These are phyloP conservation scores for Boletus eberwhitei DNA, from an alignment of 768 basidiomycete genomes.

Conservation along the genomic window DNA sequence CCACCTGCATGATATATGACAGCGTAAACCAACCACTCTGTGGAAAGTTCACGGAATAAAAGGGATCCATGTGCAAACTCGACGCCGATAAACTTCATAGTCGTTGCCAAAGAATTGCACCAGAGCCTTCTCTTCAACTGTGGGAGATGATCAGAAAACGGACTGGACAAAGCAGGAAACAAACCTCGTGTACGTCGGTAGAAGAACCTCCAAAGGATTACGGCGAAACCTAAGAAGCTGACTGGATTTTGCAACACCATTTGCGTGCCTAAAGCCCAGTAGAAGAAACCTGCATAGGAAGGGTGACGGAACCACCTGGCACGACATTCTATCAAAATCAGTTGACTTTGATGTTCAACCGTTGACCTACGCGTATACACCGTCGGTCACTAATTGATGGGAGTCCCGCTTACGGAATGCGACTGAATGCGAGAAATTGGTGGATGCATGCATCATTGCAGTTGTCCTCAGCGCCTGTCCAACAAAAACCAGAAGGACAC, in stretches of 20 bases:
- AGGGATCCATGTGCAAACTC: conserved; percentile 86
- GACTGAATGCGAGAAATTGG: conserved; percentile 90
- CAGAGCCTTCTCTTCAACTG: conserved; percentile 81
- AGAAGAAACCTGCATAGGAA: conserved; percentile 96
- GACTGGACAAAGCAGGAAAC: conserved; percentile 26
- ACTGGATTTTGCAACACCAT: conserved; percentile 85
- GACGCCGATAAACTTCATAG: conserved; percentile 70
- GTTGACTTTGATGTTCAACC: neutral
- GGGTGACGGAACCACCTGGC: conserved; percentile 74
- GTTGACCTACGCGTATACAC: conserved; percentile 75
- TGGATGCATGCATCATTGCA: conserved; percentile 96
- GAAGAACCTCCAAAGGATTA: conserved; percentile 86
- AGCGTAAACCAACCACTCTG: neutral
- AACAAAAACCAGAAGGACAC: conserved; percentile 55
- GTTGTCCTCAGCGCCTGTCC: conserved; percentile 80
- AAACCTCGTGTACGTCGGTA: conserved; percentile 71
- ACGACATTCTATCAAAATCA: neutral
- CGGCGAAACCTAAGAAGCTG: conserved; percentile 60
- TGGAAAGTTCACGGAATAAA: conserved; percentile 56
- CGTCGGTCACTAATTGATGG: conserved; percentile 83
- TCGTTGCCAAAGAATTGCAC: conserved; percentile 87
- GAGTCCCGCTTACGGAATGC: conserved; percentile 67
- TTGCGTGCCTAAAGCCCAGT: conserved; percentile 96
- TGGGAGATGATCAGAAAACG: conserved; percentile 1
- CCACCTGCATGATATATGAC: neutral